Evolutionary conservation across 2,329 filamentous ascomycete genomes (phyloP).

Genomic region (Pseudogymnoascus sp.): DNA sequence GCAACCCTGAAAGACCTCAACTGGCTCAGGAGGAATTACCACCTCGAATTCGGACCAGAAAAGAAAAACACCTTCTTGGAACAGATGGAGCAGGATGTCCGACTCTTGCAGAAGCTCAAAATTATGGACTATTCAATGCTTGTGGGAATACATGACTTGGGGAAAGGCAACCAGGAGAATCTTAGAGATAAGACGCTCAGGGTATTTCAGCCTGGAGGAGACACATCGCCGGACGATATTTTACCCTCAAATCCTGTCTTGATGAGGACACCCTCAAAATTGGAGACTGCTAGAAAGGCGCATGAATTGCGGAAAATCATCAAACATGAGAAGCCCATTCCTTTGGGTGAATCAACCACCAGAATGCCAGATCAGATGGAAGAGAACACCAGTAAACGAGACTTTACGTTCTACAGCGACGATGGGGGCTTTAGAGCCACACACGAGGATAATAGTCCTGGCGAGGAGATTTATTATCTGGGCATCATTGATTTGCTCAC

Average conservation of each 20-base stretch:
- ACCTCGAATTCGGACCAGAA: constrained; percentile 79
- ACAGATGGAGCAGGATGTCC: constrained; percentile 82
- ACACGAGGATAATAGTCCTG: constrained; percentile 76
- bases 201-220: constrained; percentile 86
- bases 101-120: constrained; percentile 75
- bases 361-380: constrained; percentile 88
- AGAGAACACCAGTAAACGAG: constrained; percentile 60
- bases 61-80: constrained; percentile 86
- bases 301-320: constrained; percentile 87
- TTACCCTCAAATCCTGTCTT: constrained; percentile 47
- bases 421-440: constrained; percentile 91
- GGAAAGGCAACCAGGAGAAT: constrained; percentile 90
- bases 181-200: constrained; percentile 81
- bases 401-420: constrained; percentile 84
- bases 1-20: constrained; percentile 96
- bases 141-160: constrained; percentile 86
- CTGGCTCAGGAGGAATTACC: constrained; percentile 79
- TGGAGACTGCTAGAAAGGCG: constrained; percentile 87
- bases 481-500: constrained; percentile 98
- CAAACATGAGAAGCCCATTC: constrained; percentile 86
- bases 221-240: constrained; percentile 49
- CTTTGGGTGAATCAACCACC: constrained; percentile 73
- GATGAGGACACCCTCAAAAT: constrained; percentile 82
- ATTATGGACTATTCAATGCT: constrained; percentile 99
- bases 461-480: constrained; percentile 93